Base-by-base conservation (phyloP, 2,329 filamentous ascomycete species). In the Tolypocladium cylindrosporum region DNA sequence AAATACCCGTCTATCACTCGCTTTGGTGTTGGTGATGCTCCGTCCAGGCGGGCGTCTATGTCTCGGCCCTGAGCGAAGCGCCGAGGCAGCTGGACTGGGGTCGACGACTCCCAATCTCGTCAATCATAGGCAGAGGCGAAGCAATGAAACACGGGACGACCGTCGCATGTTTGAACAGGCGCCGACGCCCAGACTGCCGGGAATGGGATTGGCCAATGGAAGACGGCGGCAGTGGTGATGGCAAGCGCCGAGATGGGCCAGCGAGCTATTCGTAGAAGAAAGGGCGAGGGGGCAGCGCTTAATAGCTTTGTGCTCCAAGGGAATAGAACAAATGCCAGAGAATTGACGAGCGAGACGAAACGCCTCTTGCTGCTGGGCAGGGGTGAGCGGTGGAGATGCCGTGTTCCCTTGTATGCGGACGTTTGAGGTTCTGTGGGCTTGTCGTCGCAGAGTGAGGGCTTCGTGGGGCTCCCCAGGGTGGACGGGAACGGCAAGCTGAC, bases 121-220 rank as follows among this genome's bases (percentile, higher is more conserved):
- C 61, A 61, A 65, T 60, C 63, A 65, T 55, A 61, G 50, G 56
- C 64, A 57, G 54, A 31, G 37, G 53, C 53, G 53, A 42, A 34
- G 39, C 27, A 57, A 65, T 66, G 66, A 68, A 66, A 68, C 66
- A 62, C 61, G 58, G 57, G 57, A 58, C 57, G 61, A 57, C 60
- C 57, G 62, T 64, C 59, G 61, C 66, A 65, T 67, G 61, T 64
- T 61, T 58, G 60, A 54, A 64, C 60, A 63, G 59, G 58, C 62
- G 63, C 66, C 57, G 60, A 45, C 40, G 39, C 14, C 55, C 59
- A 61, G 58, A 61, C 61, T 64, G 60, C 59, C 56, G 51, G 52
- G 59, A 62, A 60, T 59, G 53, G 39, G 36, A 43, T 54, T 43
- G 53, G 53, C 53, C 53, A 55, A 55, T 62, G 60, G 39, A 41